Conservation (phyloP, 164 flowering plant genomes). For the Vitis vinifera region ASM3070453v1 NC_081813.1:463501-464000, state of each 20-base stretch:
- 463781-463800: slow-evolving; percentile 82
- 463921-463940: no score
- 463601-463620: slow-evolving; percentile 62
- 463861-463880: not conserved
- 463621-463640: slow-evolving; percentile 74
- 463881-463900: not conserved
- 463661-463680: slow-evolving; percentile 65
- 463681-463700: slow-evolving; percentile 82
- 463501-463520: slow-evolving; percentile 65
- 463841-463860: no score
- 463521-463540: slow-evolving; percentile 70
- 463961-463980: no score
- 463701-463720: slow-evolving; percentile 71
- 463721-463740: slow-evolving; percentile 88
- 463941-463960: no score
- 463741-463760: slow-evolving; percentile 79
- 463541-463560: slow-evolving; percentile 53
- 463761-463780: slow-evolving; percentile 90
- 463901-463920: no score
- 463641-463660: slow-evolving; percentile 68
- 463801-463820: slow-evolving; percentile 61
- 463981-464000: no score
- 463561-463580: slow-evolving; percentile 30
- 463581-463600: slow-evolving; percentile 54
- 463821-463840: not conserved